Base-by-base conservation (phyloP, 768 basidiomycete genomes). In the Leccinum subtestaceum region DNA sequence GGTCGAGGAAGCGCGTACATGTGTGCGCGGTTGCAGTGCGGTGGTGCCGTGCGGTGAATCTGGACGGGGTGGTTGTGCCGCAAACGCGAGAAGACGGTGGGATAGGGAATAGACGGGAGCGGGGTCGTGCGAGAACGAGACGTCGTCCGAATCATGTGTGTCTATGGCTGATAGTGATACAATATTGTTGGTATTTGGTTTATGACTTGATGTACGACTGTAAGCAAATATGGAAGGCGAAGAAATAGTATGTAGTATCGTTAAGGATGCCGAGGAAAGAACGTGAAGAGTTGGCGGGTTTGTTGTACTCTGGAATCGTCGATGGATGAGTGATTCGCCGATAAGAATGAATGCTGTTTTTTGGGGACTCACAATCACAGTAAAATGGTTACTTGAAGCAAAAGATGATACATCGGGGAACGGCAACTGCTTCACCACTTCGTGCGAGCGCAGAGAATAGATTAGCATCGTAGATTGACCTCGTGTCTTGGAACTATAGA, bases 21-120 rank as follows among this genome's bases (percentile, higher is more conserved):
- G 68, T 53, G 67, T 57, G 52, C 55, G 63, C 23, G 64, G 69
- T 5, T 54, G 65, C 53, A 63, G 66, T 52, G 63, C 34, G 49
- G 61, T 54, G 5, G 52, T 49, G 19, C 56, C 65, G 34, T 57
- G 67, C 7, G 62, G 53, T 15, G 65, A 65, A 63, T 70, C 69
- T 4, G 65, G 32, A 40, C 66, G 67, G 15, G 76, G 68, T 31
- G 74, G 66, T 10, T 70, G 74, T n/a, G 75, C 73, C 9, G 82
- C 79, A 63, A 81, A 89, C 4, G 85, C 87, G 13, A 91, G 76
- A 25, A 91, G 80, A 10, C 88, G 84, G 36, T 78, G 72, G 12
- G 85, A 85, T 19, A 88, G 75, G 3, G 85, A 77, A 67, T 83
- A 89, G 10, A 87, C 72, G 1, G 89, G 83, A n/a, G 64, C 72